phyloP scores from a whole-genome alignment of 345 rosid species.

The Durio zibethinus region DNA sequence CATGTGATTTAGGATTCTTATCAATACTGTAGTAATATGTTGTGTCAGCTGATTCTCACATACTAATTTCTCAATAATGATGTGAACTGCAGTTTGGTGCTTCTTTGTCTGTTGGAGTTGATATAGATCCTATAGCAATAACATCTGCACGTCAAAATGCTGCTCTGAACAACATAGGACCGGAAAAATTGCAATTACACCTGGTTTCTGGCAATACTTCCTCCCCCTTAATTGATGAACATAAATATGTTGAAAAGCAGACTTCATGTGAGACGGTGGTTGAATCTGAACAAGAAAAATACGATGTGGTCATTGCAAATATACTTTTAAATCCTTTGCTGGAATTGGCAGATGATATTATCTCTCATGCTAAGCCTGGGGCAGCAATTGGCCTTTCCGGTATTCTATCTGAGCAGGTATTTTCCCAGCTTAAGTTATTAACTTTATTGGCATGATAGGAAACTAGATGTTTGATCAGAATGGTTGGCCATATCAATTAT shows the following conservation, averaged over 20 bases:
- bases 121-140: constrained; percentile 67
- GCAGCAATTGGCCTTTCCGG: constrained; percentile 67
- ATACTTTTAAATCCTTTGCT: constrained; percentile 75
- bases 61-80: not conserved
- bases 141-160: constrained; percentile 62
- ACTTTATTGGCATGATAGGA: not conserved
- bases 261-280: not conserved
- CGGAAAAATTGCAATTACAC: constrained; percentile 43
- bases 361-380: constrained; percentile 69
- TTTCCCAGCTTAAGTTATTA: not conserved
- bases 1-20: not conserved
- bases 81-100: constrained; percentile 56
- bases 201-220: constrained; percentile 10
- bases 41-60: not conserved
- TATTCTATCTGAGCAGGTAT: constrained; percentile 68
- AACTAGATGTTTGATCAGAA: not conserved
- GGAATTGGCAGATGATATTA: constrained; percentile 64
- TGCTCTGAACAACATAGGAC: constrained; percentile 51
- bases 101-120: constrained; percentile 59
- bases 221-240: not conserved
- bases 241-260: not conserved
- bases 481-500: not conserved
- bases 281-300: constrained; percentile 30
- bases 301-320: constrained; percentile 74
- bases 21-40: not conserved